Evolutionary conservation across 352 stramenopile genomes (phyloP), one percentile per base, ranked within the genome.

Genomic region (Globisporangium radiosum): DNA sequence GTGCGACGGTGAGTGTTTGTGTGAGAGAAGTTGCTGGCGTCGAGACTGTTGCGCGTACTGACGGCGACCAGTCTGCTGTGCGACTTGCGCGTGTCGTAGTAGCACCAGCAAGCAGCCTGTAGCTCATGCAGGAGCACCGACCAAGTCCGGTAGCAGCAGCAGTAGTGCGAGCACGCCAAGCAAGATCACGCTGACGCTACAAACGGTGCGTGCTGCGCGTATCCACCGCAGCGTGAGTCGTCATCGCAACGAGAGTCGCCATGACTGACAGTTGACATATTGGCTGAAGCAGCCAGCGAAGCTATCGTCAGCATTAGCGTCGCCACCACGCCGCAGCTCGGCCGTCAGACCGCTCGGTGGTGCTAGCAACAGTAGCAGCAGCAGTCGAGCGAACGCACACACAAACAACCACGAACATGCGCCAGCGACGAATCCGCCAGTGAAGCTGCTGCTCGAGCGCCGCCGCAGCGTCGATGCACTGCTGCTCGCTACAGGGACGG

Each of bases 361-460:
- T 5, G 36, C 40, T 1, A 7, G 17, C 10, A 36, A 36, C n/a
- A 14, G 25, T 6, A 10, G n/a, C 11, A 48, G 17, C 13, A 47
- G 15, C 42, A 17, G n/a, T 6, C 25, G 25, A 33, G 25, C 25
- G 25, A 33, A 33, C 25, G 33, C 15, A 17, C 53, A 38, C 8
- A 15, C 36, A 11, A 60, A 50, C 54, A 66, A 57, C 40, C 43
- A 61, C 42, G 40, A 40, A 8, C 50, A 57, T n/a, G 43, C 19
- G 14, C 52, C 62, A n/a, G 57, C 63, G 8, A 87, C 75, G 36
- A 88, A 88, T 39, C 78, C 81, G 7, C 78, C 78, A 0, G 73
- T 84, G 44, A 90, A 87, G 64, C 62, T 88, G 63, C 61, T 88
- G 48, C 70, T 87, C 38, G 69, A 78, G 48, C 74, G 78, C 9